Conservation (phyloP, 805 yeast species). For the Candida pini region DNA sequence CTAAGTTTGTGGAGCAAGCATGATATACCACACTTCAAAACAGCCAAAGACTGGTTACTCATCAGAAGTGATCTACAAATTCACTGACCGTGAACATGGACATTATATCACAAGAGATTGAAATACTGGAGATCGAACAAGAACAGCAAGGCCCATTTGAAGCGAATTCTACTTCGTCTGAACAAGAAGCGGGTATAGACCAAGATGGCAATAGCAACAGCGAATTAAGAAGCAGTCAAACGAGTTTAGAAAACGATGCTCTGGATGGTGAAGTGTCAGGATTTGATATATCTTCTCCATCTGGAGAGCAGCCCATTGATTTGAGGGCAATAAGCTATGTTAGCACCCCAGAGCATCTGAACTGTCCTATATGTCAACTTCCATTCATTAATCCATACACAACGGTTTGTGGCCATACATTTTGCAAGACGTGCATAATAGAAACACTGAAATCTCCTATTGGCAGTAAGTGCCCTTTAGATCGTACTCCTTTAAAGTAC, state of each 20-base stretch:
- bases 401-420: slow-evolving; percentile 65
- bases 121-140: slow-evolving; percentile 2
- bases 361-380: slow-evolving; percentile 63
- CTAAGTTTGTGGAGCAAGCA: too few species aligned
- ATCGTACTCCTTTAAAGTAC: slow-evolving; percentile 42
- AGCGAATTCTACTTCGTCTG: too few species aligned
- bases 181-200: too few species aligned
- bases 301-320: slow-evolving; percentile 17
- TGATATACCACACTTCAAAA: too few species aligned
- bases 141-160: slow-evolving; percentile 1
- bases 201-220: too few species aligned
- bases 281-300: slow-evolving; percentile 6
- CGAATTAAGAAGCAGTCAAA: too few species aligned
- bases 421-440: slow-evolving; percentile 50
- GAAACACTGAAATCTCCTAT: slow-evolving; percentile 37
- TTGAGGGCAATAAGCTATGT: slow-evolving; percentile 20
- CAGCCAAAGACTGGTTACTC: too few species aligned
- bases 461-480: slow-evolving; percentile 51
- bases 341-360: slow-evolving; percentile 26
- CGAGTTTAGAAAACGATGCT: too few species aligned
- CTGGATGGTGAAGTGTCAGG: slow-evolving; percentile 3
- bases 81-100: slow-evolving; percentile 5
- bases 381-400: slow-evolving; percentile 58
- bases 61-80: too few species aligned
- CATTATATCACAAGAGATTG: slow-evolving; percentile 1